Evolutionary conservation across 176 grass and related monocot genomes (phyloP), one percentile per base, ranked within the genome.

Genomic region (sorghum (Sorghum bicolor)): DNA sequence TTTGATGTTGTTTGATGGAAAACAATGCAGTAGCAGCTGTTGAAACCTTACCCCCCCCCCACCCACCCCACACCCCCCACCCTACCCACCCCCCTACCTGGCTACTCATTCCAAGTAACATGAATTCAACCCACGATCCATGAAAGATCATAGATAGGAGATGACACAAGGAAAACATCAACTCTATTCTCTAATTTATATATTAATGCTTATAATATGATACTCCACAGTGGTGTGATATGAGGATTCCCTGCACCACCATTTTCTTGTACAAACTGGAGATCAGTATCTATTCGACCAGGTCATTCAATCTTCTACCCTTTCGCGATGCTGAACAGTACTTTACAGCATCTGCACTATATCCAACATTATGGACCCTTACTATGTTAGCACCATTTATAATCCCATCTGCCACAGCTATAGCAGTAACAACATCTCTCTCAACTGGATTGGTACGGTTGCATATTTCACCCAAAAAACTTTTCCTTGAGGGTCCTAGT

Each of bases 341-440:
- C 82, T 90, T 95, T n/a, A 73, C 96, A 78, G 85, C 76, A 92
- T 90, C 90, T 55, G 86, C 74, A 33, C 69, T 48, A 77, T 64
- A 98, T 4, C 80, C 55, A 80, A 85, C 89, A 90, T 93, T 98
- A 79, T 98, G 96, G 15, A 93, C 80, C 76, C 93, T 87, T 74
- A 98, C 43, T 69, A 95, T 91, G 75, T 95, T 98, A 84, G 93
- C 96, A 85, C 96, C 96, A 58, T 90, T 82, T 33, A 85, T 55
- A 74, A 98, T 86, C 34, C 85, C 92, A 67, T 30, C 38, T 13
- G 90, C 40, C 22, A 81, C 72, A 72, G 83, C 82, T 45, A 77
- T 57, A 86, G 80, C 55, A 10, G 90, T 95, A 55, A 55, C 89
- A 75, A 61, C 79, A 84, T 98, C 95, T 90, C 91, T 93, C 39